phyloP scores from a whole-genome alignment of 2,329 filamentous ascomycete genomes.

The Penicillium sp. region DNA sequence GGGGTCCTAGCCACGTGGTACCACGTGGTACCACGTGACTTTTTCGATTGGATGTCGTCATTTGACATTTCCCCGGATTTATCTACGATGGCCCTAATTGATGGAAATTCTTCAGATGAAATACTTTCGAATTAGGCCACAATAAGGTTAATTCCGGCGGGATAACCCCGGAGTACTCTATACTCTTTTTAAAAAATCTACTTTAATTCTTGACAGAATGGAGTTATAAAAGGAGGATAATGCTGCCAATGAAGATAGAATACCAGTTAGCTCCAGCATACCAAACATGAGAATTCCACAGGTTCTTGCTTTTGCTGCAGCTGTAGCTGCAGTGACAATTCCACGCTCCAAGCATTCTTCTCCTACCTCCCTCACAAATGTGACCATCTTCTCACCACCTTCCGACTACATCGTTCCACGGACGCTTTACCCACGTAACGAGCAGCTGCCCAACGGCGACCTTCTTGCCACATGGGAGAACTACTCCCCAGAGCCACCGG shows the following conservation, averaged over 20 bases:
- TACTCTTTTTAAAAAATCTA: background rate
- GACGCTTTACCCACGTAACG: conserved; percentile 54
- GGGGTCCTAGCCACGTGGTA: background rate
- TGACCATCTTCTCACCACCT: conserved; percentile 47
- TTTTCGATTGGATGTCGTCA: background rate
- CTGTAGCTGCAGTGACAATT: conserved; percentile 13
- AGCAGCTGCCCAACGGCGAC: conserved; percentile 46
- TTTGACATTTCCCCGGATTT: conserved; percentile 3
- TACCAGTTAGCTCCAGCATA: background rate
- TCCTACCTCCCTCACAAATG: conserved; percentile 32
- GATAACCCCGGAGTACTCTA: conserved; percentile 12
- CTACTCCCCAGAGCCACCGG: conserved; percentile 55
- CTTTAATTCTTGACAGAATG: background rate
- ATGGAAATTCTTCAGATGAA: conserved; percentile 13
- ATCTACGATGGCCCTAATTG: conserved; percentile 5
- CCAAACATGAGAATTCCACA: conserved; percentile 17
- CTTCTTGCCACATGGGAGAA: conserved; percentile 58
- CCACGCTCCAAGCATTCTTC: conserved; percentile 1
- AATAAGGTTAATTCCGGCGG: conserved; percentile 26
- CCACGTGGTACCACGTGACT: background rate
- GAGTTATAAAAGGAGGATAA: conserved; percentile 7
- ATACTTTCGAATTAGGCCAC: conserved; percentile 8
- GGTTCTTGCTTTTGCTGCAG: conserved; percentile 12
- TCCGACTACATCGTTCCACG: conserved; percentile 48
- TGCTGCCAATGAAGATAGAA: background rate